Evolutionary conservation across 1,284 basidiomycete species (phyloP), one percentile per base, ranked within the genome.

Genomic region (Coniferiporia weirii): DNA sequence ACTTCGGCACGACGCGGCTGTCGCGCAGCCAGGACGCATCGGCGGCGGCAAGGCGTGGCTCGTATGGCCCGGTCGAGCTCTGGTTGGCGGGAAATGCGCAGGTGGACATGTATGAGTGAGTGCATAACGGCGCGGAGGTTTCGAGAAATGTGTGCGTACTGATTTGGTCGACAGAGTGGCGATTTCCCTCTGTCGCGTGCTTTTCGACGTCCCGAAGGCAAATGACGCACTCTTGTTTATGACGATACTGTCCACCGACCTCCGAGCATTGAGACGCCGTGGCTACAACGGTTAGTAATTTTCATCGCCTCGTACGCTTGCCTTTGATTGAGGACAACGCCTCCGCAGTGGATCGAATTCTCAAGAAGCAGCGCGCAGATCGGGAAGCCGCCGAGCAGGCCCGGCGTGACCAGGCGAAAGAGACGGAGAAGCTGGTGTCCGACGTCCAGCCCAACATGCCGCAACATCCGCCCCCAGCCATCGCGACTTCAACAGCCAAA

Each of bases 91-190:
- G 78, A 15, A 84, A 86, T 60, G 76, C 87, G 9, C 81, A 90
- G 62, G 74, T 89, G n/a, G 95, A 98, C 68, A 91, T 93, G 81
- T 97, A 93, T 68, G 95, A 97, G 91, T 93, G 66, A 74, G 90
- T 67, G n/a, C 35, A 79, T 7, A 27, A n/a, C 22, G n/a, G 7
- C 13, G 19, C 36, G 36, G 57, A 15, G 10, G 13, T 44, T 53
- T 3, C 27, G 5, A 5, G 54, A 20, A 50, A n/a, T 27, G 48
- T 36, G 54, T 50, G 44, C 32, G 57, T 45, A 63, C 32, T 53
- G 19, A 46, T 27, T 38, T 50, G 46, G 12, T 52, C 5, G 57
- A 17, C 55, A 90, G 91, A 69, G 87, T 95, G 17, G 87, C 93
- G 0, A 85, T 84, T 0, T 87, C 89, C 0, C 75, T 97, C 35